Base-by-base conservation (phyloP, 2,329 filamentous ascomycete species). In the Anisogramma anomala region DNA sequence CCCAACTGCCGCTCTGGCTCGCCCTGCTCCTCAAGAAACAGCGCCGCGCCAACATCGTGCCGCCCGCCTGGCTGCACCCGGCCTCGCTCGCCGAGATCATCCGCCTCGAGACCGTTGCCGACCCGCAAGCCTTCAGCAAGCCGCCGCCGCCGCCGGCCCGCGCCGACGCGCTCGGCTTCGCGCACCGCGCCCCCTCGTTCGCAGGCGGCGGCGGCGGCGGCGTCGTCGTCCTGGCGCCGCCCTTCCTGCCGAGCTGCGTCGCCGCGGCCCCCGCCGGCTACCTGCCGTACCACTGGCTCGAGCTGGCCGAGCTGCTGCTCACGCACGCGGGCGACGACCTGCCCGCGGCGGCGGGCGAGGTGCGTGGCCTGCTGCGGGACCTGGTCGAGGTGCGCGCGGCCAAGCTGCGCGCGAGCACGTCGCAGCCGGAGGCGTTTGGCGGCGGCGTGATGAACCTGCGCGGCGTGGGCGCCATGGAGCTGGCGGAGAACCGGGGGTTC, bases 1-100 rank as follows among this genome's bases (percentile, higher is more conserved):
- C 78, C 50, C 69, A 82, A 30, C 61, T 96, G 1, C 89, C 91
- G 0, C 76, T 98, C 45, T 98, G 91, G 91, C 82, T 98, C 13
- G 91, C 91, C 2, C 73, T 96, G 13, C 79, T 96, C 18, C 79
- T 98, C 41, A 96, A 96, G 64, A 86, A 88, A 49, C 91, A 98
- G 64, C 79, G 83, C 40, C 82, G 91, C 54, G 87, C 87, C 52
- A 95, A 94, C 64, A 94, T 98, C 50, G 69, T 91, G 3, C 81
- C 91, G 0, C 91, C 91, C 7, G 72, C 28, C 13, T 98, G 91
- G 91, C 77, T 98, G 6, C 77, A 83, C 47, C 72, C 83, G 0
- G 68, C 79, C 46, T 82, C 84, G 3, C 77, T 98, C 4, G 69
- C 76, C 47, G 70, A 80, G 8, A 83, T 96, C 47, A 77, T 96